Evolutionary conservation across 73 alveolate species (phyloP).

Genomic region (Paramecium sonneborni): DNA sequence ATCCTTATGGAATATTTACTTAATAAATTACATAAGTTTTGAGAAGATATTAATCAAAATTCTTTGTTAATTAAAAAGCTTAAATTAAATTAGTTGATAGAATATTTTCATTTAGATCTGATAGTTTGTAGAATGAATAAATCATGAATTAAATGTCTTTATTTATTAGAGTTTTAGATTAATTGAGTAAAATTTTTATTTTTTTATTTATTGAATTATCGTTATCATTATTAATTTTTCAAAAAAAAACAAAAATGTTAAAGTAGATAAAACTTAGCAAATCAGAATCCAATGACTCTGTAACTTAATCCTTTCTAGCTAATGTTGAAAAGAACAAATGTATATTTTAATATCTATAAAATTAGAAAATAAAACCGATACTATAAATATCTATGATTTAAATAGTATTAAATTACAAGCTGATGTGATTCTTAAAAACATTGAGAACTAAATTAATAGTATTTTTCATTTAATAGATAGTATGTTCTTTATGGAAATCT

Average conservation of each 20-base stretch:
- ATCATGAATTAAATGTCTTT: neutral
- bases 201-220: neutral
- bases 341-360: neutral
- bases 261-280: neutral
- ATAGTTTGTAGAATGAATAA: neutral
- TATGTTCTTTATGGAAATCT: neutral
- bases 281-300: slow-evolving; percentile 5
- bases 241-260: neutral
- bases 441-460: neutral
- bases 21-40: neutral
- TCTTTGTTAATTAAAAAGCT: neutral
- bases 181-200: neutral
- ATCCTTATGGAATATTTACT: neutral
- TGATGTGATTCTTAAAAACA: neutral
- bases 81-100: neutral
- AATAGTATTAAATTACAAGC: slow-evolving; percentile 1
- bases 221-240: neutral
- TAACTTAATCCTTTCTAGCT: neutral
- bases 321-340: neutral
- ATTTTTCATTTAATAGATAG: neutral
- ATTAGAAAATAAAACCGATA: neutral
- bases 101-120: slow-evolving; percentile 46
- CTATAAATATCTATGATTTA: neutral
- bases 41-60: neutral
- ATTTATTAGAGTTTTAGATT: neutral